A percentile compares a stretch with the other conserved stretches of the same genome.
Conservation (phyloP, 257 asterid genomes). For the Scutellaria galericulata region DNA sequence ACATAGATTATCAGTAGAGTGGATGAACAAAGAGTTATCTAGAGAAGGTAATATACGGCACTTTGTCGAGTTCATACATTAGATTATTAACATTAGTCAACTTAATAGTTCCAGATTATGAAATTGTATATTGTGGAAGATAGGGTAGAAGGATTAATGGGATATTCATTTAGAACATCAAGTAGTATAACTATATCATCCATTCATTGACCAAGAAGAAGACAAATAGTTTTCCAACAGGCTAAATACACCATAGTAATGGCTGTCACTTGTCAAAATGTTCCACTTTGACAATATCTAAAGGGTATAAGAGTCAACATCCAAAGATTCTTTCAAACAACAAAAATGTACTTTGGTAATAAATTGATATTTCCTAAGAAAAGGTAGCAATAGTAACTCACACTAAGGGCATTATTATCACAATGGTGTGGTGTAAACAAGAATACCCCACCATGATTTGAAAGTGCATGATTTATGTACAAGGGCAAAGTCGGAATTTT, state of each 20-base stretch:
- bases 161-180: background rate
- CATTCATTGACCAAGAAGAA: background rate
- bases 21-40: background rate
- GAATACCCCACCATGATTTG: conserved; percentile 19
- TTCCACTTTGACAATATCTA: conserved; percentile 23
- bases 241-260: background rate
- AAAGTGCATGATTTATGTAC: background rate
- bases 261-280: conserved; percentile 27
- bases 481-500: conserved; percentile 15
- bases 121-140: background rate
- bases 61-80: background rate
- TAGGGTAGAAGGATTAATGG: background rate
- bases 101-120: background rate
- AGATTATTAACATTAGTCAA: background rate
- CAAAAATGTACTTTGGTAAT: conserved; percentile 14
- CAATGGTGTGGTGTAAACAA: background rate
- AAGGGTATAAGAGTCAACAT: conserved; percentile 20
- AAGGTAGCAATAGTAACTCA: conserved; percentile 1
- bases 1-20: background rate
- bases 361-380: background rate
- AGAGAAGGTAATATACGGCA: conserved; percentile 19
- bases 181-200: background rate
- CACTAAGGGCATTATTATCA: conserved; percentile 25
- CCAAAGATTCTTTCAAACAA: conserved; percentile 19
- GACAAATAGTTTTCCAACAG: conserved; percentile 24